Evolutionary conservation across 2,329 filamentous ascomycete genomes (phyloP).

Genomic region (Monascus ruber): DNA sequence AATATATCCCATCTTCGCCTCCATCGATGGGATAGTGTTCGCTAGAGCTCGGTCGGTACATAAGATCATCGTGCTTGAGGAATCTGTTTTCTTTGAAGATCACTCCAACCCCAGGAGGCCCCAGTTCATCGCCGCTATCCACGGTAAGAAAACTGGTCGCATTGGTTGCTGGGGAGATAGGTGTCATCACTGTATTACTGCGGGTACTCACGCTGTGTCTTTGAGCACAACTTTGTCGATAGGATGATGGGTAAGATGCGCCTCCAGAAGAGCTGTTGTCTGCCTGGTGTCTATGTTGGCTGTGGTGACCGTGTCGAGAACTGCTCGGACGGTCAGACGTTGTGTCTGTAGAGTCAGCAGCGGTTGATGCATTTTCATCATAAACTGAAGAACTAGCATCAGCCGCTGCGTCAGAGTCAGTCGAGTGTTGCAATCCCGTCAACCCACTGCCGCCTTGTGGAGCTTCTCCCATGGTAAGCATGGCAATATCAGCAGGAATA

Average conservation of each 20-base stretch:
- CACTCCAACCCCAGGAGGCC: slow-evolving; percentile 15
- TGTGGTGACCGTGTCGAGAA: slow-evolving; percentile 14
- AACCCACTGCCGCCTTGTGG: slow-evolving; percentile 6
- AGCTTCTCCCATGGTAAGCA: slow-evolving; percentile 13
- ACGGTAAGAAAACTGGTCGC: slow-evolving; percentile 33
- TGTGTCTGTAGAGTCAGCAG: slow-evolving; percentile 8
- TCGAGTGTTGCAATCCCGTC: slow-evolving; percentile 8
- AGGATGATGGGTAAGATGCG: slow-evolving; percentile 22
- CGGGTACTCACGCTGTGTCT: slow-evolving; percentile 32
- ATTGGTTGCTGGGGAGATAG: slow-evolving; percentile 33
- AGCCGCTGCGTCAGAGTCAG: slow-evolving; percentile 17
- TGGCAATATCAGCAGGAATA: slow-evolving; percentile 14
- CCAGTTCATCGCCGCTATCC: slow-evolving; percentile 31
- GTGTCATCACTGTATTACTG: slow-evolving; percentile 30
- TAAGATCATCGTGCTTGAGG: slow-evolving; percentile 4
- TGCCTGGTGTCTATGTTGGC: slow-evolving; percentile 17
- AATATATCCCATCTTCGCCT: too few relatives aligned
- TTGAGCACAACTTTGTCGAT: slow-evolving; percentile 27
- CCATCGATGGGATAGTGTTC: too few relatives aligned
- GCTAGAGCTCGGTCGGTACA: slow-evolving; percentile 15
- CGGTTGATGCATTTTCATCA: slow-evolving; percentile 3
- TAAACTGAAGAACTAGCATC: slow-evolving; percentile 13
- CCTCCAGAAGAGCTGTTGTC: slow-evolving; percentile 24
- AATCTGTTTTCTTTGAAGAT: slow-evolving; percentile 17
- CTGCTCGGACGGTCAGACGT: slow-evolving; percentile 16